These are phyloP conservation scores for Kentomonas sorsogonicus DNA, from an alignment of 208 protist species.

Conservation along the genomic window DNA sequence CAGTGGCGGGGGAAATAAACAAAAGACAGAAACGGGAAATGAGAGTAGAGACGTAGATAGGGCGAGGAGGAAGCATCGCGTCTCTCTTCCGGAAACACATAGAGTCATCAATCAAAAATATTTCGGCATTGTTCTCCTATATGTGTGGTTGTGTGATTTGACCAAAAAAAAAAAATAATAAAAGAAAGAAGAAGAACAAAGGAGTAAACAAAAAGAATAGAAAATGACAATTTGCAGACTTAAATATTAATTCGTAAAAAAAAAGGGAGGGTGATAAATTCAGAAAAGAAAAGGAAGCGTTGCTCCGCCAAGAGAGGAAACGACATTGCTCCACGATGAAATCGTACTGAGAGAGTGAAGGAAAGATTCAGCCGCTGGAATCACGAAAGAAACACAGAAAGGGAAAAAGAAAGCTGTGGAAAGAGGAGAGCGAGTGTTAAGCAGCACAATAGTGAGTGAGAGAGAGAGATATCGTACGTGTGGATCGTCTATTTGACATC, in stretches of 20 bases:
- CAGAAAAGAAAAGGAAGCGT: constrained; percentile 14
- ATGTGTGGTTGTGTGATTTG: constrained; percentile 3
- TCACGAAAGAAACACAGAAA: too few species aligned
- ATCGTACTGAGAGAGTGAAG: too few species aligned
- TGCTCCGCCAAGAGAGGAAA: too few species aligned
- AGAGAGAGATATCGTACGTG: too few species aligned
- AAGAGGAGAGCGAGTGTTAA: too few species aligned
- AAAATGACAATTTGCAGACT: constrained; percentile 6
- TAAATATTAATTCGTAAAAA: constrained; percentile 1
- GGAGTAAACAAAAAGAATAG: constrained; percentile 1
- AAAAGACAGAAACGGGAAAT: constrained; percentile 6
- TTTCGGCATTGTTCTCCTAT: constrained; percentile 22
- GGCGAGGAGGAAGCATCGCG: background rate
- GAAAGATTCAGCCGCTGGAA: background rate
- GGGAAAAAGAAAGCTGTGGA: too few species aligned
- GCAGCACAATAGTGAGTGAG: too few species aligned
- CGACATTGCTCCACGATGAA: too few species aligned
- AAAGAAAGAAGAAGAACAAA: constrained; percentile 10
- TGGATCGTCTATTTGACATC: too few species aligned
- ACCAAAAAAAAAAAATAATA: background rate
- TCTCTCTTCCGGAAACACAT: too few species aligned
- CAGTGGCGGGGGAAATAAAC: background rate
- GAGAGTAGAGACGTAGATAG: constrained; percentile 3
- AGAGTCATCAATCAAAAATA: background rate
- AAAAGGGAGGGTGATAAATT: constrained; percentile 9